These are phyloP conservation scores for Podospora pseudoanserina DNA, from an alignment of 495 filamentous ascomycete species.

Conservation along the genomic window DNA sequence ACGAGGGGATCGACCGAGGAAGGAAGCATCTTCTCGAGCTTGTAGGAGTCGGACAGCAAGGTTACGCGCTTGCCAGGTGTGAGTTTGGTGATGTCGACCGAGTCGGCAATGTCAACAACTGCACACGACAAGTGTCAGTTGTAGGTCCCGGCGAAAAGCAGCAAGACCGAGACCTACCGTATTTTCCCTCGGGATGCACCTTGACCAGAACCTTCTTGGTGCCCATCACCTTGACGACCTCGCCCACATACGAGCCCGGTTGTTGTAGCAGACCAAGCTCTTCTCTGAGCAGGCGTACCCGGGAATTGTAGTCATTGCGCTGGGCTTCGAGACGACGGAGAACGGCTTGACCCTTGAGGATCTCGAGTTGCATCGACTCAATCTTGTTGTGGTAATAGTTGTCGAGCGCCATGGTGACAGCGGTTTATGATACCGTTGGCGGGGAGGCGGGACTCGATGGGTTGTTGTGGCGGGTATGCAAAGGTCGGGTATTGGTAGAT, in stretches of 20 bases:
- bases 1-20: constrained; percentile 97
- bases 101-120: constrained; percentile 97
- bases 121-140: constrained; percentile 6
- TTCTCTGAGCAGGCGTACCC: constrained; percentile 90
- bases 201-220: constrained; percentile 99
- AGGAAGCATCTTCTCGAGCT: constrained; percentile 95
- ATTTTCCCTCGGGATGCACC: constrained; percentile 99
- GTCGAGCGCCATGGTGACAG: constrained; percentile 87
- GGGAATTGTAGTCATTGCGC: constrained; percentile 98
- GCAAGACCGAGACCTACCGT: constrained; percentile 58
- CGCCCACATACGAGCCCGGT: constrained; percentile 95
- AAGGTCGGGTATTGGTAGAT: too few relatives aligned
- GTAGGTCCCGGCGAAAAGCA: background rate
- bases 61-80: constrained; percentile 97
- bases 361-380: constrained; percentile 99
- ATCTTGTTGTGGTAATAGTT: constrained; percentile 99
- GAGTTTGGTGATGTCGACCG: constrained; percentile 90
- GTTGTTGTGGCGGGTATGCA: background rate
- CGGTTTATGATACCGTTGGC: constrained; percentile 13
- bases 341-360: constrained; percentile 95
- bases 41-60: constrained; percentile 92
- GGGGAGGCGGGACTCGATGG: background rate
- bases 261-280: constrained; percentile 95
- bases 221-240: constrained; percentile 99
- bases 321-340: constrained; percentile 94